Percentiles rank a stretch among this genome's conserved stretches.
These are phyloP conservation scores for Aspergillus carbonarius DNA, from an alignment of 2,329 filamentous ascomycete genomes.

Conservation along the genomic window DNA sequence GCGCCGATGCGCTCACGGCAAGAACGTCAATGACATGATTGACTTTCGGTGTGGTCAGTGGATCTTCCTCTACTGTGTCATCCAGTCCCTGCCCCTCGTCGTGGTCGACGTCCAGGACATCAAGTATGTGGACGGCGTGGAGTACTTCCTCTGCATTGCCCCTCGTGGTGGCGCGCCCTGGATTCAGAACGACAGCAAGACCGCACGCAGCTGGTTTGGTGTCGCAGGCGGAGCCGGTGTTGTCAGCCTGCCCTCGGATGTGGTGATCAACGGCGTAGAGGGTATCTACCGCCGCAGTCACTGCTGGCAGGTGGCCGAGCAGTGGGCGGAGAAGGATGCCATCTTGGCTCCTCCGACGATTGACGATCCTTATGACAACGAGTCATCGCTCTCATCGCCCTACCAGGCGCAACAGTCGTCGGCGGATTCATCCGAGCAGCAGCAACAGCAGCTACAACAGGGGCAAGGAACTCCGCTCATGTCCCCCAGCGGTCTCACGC, in stretches of 20 bases:
- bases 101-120: slow-evolving; percentile 51
- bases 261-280: slow-evolving; percentile 66
- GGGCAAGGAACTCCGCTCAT: slow-evolving; percentile 28
- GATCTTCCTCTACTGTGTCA: slow-evolving; percentile 52
- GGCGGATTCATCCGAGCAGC: slow-evolving; percentile 34
- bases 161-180: slow-evolving; percentile 51
- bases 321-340: slow-evolving; percentile 54
- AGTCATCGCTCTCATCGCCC: slow-evolving; percentile 40
- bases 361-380: slow-evolving; percentile 38
- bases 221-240: slow-evolving; percentile 63
- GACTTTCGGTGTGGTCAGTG: slow-evolving; percentile 52
- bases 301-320: slow-evolving; percentile 65
- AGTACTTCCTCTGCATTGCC: slow-evolving; percentile 52
- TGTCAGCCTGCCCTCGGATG: slow-evolving; percentile 61
- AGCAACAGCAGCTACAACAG: slow-evolving; percentile 25
- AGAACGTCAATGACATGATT: slow-evolving; percentile 45
- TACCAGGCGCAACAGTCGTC: slow-evolving; percentile 40
- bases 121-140: slow-evolving; percentile 46
- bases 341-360: slow-evolving; percentile 33
- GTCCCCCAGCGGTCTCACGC: slow-evolving; percentile 34
- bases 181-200: slow-evolving; percentile 47
- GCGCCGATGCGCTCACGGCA: slow-evolving; percentile 44
- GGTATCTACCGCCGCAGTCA: slow-evolving; percentile 68
- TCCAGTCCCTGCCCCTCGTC: slow-evolving; percentile 50
- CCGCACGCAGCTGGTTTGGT: slow-evolving; percentile 49